Evolutionary conservation across 306 rosid genomes (phyloP).

Genomic region (Heteromeles arbutifolia): DNA sequence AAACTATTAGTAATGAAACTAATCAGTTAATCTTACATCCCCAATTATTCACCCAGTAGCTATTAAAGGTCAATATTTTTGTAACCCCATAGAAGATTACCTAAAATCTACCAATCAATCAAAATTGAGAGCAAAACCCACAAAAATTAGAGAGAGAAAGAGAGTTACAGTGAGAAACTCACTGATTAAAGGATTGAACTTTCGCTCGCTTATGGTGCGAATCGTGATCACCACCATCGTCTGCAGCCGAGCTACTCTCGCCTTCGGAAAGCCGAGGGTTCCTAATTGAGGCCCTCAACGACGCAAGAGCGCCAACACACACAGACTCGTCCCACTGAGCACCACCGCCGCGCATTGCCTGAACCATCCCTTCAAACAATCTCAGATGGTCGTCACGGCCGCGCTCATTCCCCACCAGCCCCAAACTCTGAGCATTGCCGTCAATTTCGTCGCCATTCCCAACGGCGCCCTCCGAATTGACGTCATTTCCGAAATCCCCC

Average conservation of each 20-base stretch:
- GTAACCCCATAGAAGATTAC: neutral
- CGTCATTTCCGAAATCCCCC: conserved; percentile 29
- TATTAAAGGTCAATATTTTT: neutral
- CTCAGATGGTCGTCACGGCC: conserved; percentile 23
- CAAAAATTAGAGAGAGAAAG: neutral
- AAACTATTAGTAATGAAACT: neutral
- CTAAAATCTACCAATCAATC: neutral
- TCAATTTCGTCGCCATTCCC: conserved; percentile 28
- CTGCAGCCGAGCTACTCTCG: conserved; percentile 52
- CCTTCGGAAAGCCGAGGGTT: conserved; percentile 36
- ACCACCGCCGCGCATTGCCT: conserved; percentile 23
- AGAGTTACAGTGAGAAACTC: conserved; percentile 28
- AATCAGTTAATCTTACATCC: neutral
- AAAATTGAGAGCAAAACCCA: neutral
- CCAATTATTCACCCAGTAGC: neutral
- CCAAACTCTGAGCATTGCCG: conserved; percentile 9
- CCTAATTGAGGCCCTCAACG: conserved; percentile 28
- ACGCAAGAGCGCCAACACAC: conserved; percentile 17
- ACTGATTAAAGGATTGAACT: conserved; percentile 54
- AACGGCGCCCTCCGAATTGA: conserved; percentile 11
- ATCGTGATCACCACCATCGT: conserved; percentile 46
- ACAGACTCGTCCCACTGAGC: conserved; percentile 29
- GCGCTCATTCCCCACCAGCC: conserved; percentile 1
- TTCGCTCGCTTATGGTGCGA: conserved; percentile 73
- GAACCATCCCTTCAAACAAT: conserved; percentile 37